phyloP scores from a whole-genome alignment of 108 stramenopile species.

The Mediolabrus comicus region DNA sequence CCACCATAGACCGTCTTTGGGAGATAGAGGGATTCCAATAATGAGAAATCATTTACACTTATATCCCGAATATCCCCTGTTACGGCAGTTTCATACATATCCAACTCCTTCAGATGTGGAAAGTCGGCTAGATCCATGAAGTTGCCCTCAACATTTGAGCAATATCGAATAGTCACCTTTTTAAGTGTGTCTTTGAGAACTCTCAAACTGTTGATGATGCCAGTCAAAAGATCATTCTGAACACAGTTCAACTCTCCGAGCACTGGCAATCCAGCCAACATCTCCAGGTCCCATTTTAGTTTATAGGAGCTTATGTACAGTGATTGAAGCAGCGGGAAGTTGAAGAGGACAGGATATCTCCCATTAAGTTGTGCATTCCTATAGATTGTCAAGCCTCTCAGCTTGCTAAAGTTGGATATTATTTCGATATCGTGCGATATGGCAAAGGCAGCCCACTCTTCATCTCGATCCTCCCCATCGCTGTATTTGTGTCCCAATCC shows the following conservation, averaged over 20 bases:
- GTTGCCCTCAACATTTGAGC: background rate
- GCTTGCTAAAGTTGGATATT: background rate
- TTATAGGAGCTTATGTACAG: background rate
- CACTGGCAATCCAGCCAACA: background rate
- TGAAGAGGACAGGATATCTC: slow-evolving; percentile 4
- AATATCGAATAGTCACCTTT: background rate
- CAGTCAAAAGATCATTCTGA: background rate
- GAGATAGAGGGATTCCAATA: background rate
- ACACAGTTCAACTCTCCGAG: background rate
- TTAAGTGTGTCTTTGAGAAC: background rate
- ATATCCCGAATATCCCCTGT: background rate
- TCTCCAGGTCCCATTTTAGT: background rate
- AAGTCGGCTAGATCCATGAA: slow-evolving; percentile 20
- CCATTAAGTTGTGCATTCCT: background rate
- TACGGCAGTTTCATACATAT: background rate
- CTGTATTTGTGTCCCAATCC: background rate
- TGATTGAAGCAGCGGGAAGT: background rate
- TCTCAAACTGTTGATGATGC: background rate
- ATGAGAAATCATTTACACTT: background rate
- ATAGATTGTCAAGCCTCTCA: background rate
- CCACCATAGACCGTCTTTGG: background rate
- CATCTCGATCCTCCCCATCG: background rate
- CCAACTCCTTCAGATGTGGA: slow-evolving; percentile 8
- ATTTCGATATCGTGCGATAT: slow-evolving; percentile 8
- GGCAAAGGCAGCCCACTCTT: background rate